These are phyloP conservation scores for Aspergillus sp. DNA, from an alignment of 2,329 filamentous ascomycete species.

Conservation along the genomic window DNA sequence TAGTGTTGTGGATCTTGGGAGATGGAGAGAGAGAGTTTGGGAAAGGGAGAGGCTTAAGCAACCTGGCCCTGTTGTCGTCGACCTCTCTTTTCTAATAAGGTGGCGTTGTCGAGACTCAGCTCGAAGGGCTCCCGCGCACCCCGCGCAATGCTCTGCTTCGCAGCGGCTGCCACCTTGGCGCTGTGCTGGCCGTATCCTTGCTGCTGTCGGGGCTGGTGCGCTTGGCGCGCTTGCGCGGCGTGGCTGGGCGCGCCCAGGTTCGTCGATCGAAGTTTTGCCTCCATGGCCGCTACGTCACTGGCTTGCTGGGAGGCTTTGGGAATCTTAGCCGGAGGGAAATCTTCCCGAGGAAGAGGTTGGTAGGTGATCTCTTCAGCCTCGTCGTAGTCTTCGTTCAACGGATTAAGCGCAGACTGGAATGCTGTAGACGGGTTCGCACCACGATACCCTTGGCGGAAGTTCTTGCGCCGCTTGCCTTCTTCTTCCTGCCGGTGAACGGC, in stretches of 20 bases:
- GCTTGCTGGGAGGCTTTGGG: constrained; percentile 61
- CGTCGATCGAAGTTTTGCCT: constrained; percentile 83
- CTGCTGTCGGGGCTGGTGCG: constrained; percentile 53
- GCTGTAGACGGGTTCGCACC: constrained; percentile 56
- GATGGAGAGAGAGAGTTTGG: background rate
- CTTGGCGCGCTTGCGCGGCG: constrained; percentile 63
- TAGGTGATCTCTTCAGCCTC: constrained; percentile 55
- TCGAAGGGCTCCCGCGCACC: constrained; percentile 84
- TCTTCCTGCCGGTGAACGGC: constrained; percentile 96
- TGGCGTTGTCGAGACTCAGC: constrained; percentile 86
- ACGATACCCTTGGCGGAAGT: constrained; percentile 71
- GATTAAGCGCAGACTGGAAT: constrained; percentile 64
- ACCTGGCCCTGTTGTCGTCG: constrained; percentile 42
- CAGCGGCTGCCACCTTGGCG: constrained; percentile 77
- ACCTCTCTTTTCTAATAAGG: constrained; percentile 72
- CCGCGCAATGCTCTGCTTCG: constrained; percentile 74
- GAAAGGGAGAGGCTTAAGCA: constrained; percentile 17
- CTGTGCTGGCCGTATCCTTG: constrained; percentile 88
- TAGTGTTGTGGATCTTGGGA: background rate
- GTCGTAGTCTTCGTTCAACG: constrained; percentile 64
- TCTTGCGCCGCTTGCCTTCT: constrained; percentile 87
- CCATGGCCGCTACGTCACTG: constrained; percentile 69
- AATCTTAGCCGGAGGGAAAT: constrained; percentile 62
- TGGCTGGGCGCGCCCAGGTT: constrained; percentile 65
- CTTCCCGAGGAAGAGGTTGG: constrained; percentile 17